phyloP scores from a whole-genome alignment of 345 rosid genomes.

The Psidium friedrichsthalianum region DNA sequence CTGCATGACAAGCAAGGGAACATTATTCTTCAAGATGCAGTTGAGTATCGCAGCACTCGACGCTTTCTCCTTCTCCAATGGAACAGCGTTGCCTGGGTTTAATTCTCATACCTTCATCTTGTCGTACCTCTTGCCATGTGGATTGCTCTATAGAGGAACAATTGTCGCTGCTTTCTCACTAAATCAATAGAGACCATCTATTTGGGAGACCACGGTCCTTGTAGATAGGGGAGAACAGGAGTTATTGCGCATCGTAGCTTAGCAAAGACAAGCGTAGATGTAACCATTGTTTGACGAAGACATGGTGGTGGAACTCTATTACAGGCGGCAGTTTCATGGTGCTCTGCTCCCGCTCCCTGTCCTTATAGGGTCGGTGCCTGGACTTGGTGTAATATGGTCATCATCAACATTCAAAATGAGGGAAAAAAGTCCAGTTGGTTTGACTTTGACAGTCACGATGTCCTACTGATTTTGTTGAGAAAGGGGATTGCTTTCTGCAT shows the following conservation, averaged over 20 bases:
- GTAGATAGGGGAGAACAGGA: background rate
- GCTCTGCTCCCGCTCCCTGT: background rate
- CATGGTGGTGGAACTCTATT: background rate
- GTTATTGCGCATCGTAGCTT: background rate
- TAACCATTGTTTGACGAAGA: background rate
- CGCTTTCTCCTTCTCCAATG: slow-evolving; percentile 68
- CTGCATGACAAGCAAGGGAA: slow-evolving; percentile 91
- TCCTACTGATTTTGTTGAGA: background rate
- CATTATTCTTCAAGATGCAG: slow-evolving; percentile 73
- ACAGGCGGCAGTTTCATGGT: background rate
- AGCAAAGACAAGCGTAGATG: background rate
- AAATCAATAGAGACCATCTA: slow-evolving; percentile 7
- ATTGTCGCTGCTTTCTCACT: slow-evolving; percentile 6
- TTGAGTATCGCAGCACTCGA: slow-evolving; percentile 74
- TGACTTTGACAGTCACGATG: background rate
- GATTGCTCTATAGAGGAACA: slow-evolving; percentile 30
- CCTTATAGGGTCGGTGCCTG: background rate
- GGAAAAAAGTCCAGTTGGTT: background rate
- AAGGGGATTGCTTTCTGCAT: background rate
- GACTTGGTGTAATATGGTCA: background rate
- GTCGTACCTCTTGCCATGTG: slow-evolving; percentile 58
- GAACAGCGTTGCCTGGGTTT: slow-evolving; percentile 88
- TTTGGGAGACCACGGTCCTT: background rate
- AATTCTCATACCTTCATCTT: slow-evolving; percentile 61
- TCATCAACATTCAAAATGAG: background rate